phyloP scores from a whole-genome alignment of 2,329 filamentous ascomycete genomes.

The Ophiocordyceps australis region DNA sequence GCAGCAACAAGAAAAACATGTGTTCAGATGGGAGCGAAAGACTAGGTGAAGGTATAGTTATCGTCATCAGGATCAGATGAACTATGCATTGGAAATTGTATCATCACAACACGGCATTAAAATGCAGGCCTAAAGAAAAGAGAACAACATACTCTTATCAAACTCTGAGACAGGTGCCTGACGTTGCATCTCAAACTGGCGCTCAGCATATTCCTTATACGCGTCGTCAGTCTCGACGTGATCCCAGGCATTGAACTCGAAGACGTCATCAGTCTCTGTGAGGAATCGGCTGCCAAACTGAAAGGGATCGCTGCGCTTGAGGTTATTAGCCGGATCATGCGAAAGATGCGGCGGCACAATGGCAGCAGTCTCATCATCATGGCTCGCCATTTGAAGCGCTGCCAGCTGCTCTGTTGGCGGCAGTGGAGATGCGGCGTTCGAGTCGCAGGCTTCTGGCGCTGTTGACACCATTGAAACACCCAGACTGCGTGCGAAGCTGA shows the following conservation, averaged over 20 bases:
- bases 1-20: conserved; percentile 1
- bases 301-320: conserved; percentile 84
- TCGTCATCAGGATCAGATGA: conserved; percentile 55
- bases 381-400: conserved; percentile 4
- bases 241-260: conserved; percentile 98
- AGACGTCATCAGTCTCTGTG: conserved; percentile 72
- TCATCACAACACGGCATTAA: conserved; percentile 32
- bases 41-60: conserved; percentile 29
- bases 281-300: conserved; percentile 85
- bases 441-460: background rate
- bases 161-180: conserved; percentile 79
- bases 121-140: conserved; percentile 1
- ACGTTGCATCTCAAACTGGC: conserved; percentile 73
- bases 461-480: conserved; percentile 2
- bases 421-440: conserved; percentile 1
- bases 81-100: conserved; percentile 43
- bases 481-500: no score
- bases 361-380: conserved; percentile 2
- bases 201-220: conserved; percentile 71
- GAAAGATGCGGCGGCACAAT: conserved; percentile 43
- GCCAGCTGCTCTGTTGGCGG: conserved; percentile 8
- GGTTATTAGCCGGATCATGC: conserved; percentile 52
- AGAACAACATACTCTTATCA: conserved; percentile 51
- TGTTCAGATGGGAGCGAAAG: conserved; percentile 61
- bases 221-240: conserved; percentile 85